Percentiles rank a stretch among this genome's conserved stretches.
Conservation (phyloP, 2,329 filamentous ascomycete genomes). For the Colletotrichum viniferum region DNA sequence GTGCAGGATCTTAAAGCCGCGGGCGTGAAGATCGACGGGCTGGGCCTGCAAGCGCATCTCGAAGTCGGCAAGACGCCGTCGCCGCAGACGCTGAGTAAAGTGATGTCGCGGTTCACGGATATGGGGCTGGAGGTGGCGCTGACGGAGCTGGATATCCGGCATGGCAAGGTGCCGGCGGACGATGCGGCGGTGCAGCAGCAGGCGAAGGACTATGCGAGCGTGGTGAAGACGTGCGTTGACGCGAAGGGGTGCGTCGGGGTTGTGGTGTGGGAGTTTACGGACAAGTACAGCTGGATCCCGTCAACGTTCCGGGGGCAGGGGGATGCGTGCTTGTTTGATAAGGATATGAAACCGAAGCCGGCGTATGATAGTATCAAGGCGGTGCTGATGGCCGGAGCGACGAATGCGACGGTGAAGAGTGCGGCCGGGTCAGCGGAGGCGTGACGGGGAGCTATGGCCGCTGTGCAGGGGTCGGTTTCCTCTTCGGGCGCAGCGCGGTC, state of each 20-base stretch:
- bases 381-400: conserved; percentile 23
- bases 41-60: conserved; percentile 63
- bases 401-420: not conserved
- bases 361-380: conserved; percentile 42
- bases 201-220: conserved; percentile 46
- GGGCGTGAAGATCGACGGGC: conserved; percentile 68
- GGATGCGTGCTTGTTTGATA: conserved; percentile 41
- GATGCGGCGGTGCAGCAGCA: conserved; percentile 55
- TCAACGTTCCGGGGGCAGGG: conserved; percentile 39
- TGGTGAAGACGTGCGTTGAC: conserved; percentile 39
- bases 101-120: conserved; percentile 56
- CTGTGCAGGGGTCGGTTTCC: not conserved
- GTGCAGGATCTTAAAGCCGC: conserved; percentile 67
- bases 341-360: conserved; percentile 39
- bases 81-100: conserved; percentile 48
- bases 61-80: conserved; percentile 45
- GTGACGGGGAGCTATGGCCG: not conserved
- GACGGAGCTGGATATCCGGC: conserved; percentile 71
- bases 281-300: conserved; percentile 47
- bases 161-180: conserved; percentile 61
- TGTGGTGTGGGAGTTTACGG: conserved; percentile 46
- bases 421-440: not conserved
- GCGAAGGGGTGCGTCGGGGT: conserved; percentile 42
- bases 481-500: not conserved
- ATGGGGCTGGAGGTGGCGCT: conserved; percentile 62